Conservation (phyloP, 2,329 filamentous ascomycete species). For the Cytospora paraplurivora region DNA sequence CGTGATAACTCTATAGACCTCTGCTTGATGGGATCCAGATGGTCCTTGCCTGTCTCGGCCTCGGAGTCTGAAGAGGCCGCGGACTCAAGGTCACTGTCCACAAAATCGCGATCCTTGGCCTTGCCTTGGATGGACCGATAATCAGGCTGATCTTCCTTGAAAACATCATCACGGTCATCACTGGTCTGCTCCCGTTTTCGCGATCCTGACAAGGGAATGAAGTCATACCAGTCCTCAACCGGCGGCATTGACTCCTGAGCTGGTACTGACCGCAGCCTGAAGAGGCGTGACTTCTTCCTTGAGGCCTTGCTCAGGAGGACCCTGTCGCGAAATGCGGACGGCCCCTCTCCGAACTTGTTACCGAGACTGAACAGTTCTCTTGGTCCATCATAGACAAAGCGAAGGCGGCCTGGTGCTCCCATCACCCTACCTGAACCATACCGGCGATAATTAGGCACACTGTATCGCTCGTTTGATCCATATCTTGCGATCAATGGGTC, state of each 20-base stretch:
- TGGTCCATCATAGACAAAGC: constrained; percentile 67
- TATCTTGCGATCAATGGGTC: constrained; percentile 76
- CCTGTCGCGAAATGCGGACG: constrained; percentile 48
- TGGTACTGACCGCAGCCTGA: constrained; percentile 41
- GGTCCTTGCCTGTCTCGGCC: constrained; percentile 37
- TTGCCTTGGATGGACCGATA: constrained; percentile 69
- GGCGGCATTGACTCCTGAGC: constrained; percentile 14
- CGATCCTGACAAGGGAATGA: constrained; percentile 47
- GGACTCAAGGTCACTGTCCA: constrained; percentile 53
- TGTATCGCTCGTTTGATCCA: constrained; percentile 71
- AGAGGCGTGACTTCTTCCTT: constrained; percentile 42
- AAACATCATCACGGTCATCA: constrained; percentile 42
- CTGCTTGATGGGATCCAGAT: constrained; percentile 51
- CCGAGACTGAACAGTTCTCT: constrained; percentile 57
- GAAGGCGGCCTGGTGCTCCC: constrained; percentile 61
- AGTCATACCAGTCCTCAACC: constrained; percentile 42
- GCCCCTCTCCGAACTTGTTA: constrained; percentile 42
- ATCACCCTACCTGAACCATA: constrained; percentile 70
- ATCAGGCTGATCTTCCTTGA: constrained; percentile 49
- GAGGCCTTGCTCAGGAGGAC: constrained; percentile 49
- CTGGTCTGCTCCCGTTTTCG: constrained; percentile 42
- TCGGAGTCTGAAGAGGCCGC: constrained; percentile 48
- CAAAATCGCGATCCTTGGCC: constrained; percentile 51
- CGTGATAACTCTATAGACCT: constrained; percentile 64
- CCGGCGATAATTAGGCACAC: constrained; percentile 71